These are phyloP conservation scores for Globisporangium paddicum DNA, from an alignment of 352 stramenopile species.

Conservation along the genomic window DNA sequence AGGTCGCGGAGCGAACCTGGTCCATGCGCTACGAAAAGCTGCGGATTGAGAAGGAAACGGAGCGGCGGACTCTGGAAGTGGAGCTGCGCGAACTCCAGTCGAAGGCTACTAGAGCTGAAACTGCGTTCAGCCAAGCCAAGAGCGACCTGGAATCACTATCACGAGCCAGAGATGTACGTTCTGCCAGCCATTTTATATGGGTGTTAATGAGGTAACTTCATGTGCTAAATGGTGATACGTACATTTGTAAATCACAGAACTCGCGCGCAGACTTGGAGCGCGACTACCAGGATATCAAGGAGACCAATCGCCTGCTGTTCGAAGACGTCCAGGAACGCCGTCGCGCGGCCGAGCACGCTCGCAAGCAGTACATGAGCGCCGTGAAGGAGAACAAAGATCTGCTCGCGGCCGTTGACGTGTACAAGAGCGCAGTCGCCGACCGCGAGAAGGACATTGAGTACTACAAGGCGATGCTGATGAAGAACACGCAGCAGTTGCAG, in stretches of 20 bases:
- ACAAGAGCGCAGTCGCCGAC: constrained; percentile 50
- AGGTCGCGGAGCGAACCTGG: constrained; percentile 34
- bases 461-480: constrained; percentile 45
- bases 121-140: constrained; percentile 25
- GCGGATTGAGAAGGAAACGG: constrained; percentile 34
- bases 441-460: constrained; percentile 70
- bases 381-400: constrained; percentile 67
- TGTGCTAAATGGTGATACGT: too few species aligned
- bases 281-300: constrained; percentile 43
- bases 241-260: too few species aligned
- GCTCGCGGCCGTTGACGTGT: constrained; percentile 52
- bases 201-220: too few species aligned
- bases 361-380: constrained; percentile 51
- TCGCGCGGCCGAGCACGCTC: constrained; percentile 40
- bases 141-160: constrained; percentile 28
- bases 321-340: constrained; percentile 56
- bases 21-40: constrained; percentile 38
- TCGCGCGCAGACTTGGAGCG: constrained; percentile 24
- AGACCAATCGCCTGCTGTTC: constrained; percentile 62
- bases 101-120: constrained; percentile 27
- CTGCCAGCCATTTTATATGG: not conserved
- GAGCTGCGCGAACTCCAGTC: constrained; percentile 33
- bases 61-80: constrained; percentile 37
- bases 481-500: constrained; percentile 47
- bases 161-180: constrained; percentile 20